A percentile compares a stretch with the other conserved stretches of the same genome.
phyloP scores from a whole-genome alignment of 106 monocot genomes.

The Agapanthus africanus region DNA sequence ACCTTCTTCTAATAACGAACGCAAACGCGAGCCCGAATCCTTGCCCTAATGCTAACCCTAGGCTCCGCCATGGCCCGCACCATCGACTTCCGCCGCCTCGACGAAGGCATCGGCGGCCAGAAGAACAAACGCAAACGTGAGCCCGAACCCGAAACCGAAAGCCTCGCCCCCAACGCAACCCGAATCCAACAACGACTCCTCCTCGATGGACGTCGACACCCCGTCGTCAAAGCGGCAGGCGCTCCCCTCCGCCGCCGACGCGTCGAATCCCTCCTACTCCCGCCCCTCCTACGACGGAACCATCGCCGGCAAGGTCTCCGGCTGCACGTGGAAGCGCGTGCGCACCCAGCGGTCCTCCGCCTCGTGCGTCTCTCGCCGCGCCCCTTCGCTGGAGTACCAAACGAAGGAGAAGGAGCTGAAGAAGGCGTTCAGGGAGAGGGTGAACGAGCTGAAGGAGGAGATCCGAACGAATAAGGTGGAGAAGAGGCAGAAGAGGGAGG shows the following conservation, averaged over 20 bases:
- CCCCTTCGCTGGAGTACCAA: conserved; percentile 43
- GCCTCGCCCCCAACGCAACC: conserved; percentile 44
- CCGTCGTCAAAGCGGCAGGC: conserved; percentile 74
- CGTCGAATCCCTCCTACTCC: conserved; percentile 56
- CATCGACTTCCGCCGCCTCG: conserved; percentile 82
- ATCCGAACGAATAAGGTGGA: conserved; percentile 69
- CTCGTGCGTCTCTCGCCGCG: conserved; percentile 29
- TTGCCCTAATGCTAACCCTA: conserved; percentile 17
- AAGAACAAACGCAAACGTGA: conserved; percentile 75
- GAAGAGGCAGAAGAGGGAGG: conserved; percentile 75
- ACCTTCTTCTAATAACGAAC: no score
- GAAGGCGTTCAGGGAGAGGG: conserved; percentile 66
- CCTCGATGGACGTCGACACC: no score
- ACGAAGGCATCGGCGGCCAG: conserved; percentile 85
- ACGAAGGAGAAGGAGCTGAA: conserved; percentile 65
- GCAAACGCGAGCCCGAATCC: no score
- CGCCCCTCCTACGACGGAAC: conserved; percentile 70
- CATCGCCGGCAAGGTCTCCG: conserved; percentile 76
- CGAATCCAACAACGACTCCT: conserved; percentile 43
- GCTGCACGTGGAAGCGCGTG: conserved; percentile 87
- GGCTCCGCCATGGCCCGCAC: conserved; percentile 59
- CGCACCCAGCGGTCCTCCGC: conserved; percentile 72
- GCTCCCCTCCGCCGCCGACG: conserved; percentile 57
- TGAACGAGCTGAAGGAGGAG: conserved; percentile 86
- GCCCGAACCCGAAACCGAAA: conserved; percentile 20